These are phyloP conservation scores for Xanthoconium purpureum DNA, from an alignment of 768 basidiomycete genomes.

Conservation along the genomic window DNA sequence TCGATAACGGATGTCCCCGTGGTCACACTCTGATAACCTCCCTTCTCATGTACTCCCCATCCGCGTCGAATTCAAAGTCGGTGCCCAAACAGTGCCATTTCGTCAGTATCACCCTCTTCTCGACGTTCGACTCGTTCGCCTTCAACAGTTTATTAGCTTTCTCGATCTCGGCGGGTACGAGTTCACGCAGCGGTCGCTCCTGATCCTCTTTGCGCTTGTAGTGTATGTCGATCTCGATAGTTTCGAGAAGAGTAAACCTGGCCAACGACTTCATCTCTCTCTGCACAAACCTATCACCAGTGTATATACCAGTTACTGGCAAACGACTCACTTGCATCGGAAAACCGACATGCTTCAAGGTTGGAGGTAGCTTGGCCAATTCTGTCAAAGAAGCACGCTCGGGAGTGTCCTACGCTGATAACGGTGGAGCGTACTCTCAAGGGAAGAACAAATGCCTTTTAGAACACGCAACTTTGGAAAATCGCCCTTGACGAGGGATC, in stretches of 20 bases:
- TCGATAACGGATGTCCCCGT: constrained; percentile 10
- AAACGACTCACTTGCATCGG: background rate
- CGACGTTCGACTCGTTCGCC: constrained; percentile 1
- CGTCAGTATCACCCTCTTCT: constrained; percentile 5
- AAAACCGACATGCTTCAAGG: constrained; percentile 4
- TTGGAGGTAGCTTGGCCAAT: constrained; percentile 6
- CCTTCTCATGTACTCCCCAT: background rate
- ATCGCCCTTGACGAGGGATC: constrained; percentile 6
- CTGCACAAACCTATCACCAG: background rate
- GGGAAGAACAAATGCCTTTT: background rate
- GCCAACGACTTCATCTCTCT: too few species aligned
- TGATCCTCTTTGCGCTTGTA: too few species aligned
- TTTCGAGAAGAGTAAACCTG: too few species aligned
- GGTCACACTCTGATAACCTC: constrained; percentile 4
- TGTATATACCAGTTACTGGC: background rate
- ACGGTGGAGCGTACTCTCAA: constrained; percentile 1
- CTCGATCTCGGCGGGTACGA: background rate
- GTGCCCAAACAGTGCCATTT: background rate
- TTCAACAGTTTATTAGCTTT: background rate
- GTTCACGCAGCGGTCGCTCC: background rate
- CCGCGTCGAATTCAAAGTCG: background rate
- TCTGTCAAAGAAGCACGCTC: background rate
- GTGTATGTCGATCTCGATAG: constrained; percentile 2
- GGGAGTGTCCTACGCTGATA: constrained; percentile 4
- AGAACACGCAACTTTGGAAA: background rate